A percentile compares a stretch with the other conserved stretches of the same genome.
Evolutionary conservation across 352 stramenopile genomes (phyloP).

Genomic region (Poterioochromonas sp.): DNA sequence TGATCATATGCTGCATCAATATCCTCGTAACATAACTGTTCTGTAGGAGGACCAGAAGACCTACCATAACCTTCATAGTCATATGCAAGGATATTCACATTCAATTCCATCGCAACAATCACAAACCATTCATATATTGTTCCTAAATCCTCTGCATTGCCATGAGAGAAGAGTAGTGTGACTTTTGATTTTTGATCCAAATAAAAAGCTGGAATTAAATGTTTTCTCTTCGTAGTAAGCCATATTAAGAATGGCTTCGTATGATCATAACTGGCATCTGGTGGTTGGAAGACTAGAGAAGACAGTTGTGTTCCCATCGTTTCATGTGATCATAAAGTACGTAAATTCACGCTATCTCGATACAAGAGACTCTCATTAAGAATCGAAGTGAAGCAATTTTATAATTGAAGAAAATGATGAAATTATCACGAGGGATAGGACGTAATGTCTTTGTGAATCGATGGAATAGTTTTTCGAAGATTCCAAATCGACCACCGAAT

Average conservation of each 20-base stretch:
- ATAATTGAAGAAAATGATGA: too few relatives aligned
- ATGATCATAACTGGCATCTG: conserved; percentile 58
- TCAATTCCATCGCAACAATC: conserved; percentile 65
- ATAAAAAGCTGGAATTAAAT: conserved; percentile 86
- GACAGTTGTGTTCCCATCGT: conserved; percentile 71
- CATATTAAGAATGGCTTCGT: conserved; percentile 74
- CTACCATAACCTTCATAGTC: conserved; percentile 97
- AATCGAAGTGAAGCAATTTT: too few relatives aligned
- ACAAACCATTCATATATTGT: conserved; percentile 96
- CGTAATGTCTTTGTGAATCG: too few relatives aligned
- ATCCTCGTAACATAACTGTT: conserved; percentile 88
- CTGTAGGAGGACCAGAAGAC: conserved; percentile 73
- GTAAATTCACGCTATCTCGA: too few relatives aligned
- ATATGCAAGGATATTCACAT: conserved; percentile 72
- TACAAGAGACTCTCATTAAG: too few relatives aligned
- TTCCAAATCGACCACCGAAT: too few relatives aligned
- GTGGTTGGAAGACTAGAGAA: conserved; percentile 74
- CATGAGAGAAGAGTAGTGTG: conserved; percentile 91
- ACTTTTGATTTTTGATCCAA: conserved; percentile 80
- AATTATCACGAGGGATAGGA: too few relatives aligned
- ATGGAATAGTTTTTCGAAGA: too few relatives aligned
- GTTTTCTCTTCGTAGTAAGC: conserved; percentile 70
- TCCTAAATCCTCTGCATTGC: conserved; percentile 92
- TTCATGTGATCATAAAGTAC: too few relatives aligned
- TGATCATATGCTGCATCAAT: conserved; percentile 89